These are phyloP conservation scores for Avena eriantha DNA, from an alignment of 176 grass and related monocot species.

Conservation along the genomic window DNA sequence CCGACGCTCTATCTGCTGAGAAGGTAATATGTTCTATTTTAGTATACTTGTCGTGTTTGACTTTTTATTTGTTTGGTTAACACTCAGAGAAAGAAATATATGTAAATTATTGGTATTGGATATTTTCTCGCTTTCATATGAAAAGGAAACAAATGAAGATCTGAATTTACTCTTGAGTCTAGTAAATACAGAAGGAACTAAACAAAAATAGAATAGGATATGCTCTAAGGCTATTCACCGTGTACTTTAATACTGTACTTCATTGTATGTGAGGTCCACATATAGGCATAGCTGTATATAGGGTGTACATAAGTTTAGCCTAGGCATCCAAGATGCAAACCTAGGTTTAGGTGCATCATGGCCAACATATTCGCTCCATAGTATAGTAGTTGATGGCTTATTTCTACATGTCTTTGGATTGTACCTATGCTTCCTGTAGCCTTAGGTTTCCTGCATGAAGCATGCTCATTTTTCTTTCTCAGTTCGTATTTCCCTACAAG, in stretches of 20 bases:
- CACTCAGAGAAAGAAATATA: not conserved
- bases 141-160: conserved; percentile 24
- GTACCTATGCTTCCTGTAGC: not conserved
- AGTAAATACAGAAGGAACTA: not conserved
- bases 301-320: conserved; percentile 25
- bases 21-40: conserved; percentile 68
- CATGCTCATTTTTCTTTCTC: not conserved
- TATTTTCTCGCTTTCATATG: not conserved
- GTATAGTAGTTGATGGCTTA: not conserved
- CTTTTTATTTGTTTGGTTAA: conserved; percentile 2
- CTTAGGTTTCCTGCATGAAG: not conserved
- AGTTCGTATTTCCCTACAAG: not conserved
- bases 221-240: not conserved
- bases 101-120: not conserved
- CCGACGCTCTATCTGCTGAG: conserved; percentile 95
- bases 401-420: not conserved
- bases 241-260: not conserved
- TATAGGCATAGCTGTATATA: not conserved
- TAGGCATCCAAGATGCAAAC: not conserved
- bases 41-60: not conserved
- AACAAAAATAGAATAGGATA: not conserved
- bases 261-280: not conserved
- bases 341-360: not conserved
- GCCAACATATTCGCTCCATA: conserved; percentile 5
- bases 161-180: not conserved